A percentile compares a stretch with the other conserved stretches of the same genome.
These are phyloP conservation scores for Boletus insuetus DNA, from an alignment of 768 basidiomycete species.

Conservation along the genomic window DNA sequence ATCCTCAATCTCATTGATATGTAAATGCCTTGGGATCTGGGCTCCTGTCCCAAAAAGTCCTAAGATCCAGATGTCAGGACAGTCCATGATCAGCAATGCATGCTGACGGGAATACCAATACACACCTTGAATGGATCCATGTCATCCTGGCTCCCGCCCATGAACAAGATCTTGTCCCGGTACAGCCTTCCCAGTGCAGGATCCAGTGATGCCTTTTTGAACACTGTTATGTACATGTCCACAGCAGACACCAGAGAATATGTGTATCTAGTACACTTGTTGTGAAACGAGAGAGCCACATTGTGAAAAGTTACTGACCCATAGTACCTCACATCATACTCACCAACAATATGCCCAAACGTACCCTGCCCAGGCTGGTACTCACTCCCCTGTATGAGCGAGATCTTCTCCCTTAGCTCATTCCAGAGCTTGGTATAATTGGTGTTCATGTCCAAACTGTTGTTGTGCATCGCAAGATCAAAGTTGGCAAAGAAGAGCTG, in stretches of 20 bases:
- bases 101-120: too few relatives aligned
- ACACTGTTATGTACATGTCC: slow-evolving; percentile 72
- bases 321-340: slow-evolving; percentile 71
- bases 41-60: slow-evolving; percentile 74
- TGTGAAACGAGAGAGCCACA: too few relatives aligned
- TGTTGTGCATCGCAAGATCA: slow-evolving; percentile 23
- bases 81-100: too few relatives aligned
- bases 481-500: slow-evolving; percentile 72
- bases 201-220: too few relatives aligned
- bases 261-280: slow-evolving; percentile 45
- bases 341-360: slow-evolving; percentile 76
- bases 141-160: too few relatives aligned
- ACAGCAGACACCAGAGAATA: slow-evolving; percentile 66
- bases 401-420: slow-evolving; percentile 62
- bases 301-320: slow-evolving; percentile 32
- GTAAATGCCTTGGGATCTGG: slow-evolving; percentile 75
- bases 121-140: too few relatives aligned
- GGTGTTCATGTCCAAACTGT: slow-evolving; percentile 46
- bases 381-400: slow-evolving; percentile 59
- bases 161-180: too few relatives aligned
- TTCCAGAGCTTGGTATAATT: slow-evolving; percentile 84
- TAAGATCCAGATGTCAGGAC: too few relatives aligned
- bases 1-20: slow-evolving; percentile 48
- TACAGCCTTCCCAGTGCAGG: too few relatives aligned
- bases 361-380: slow-evolving; percentile 43